Evolutionary conservation across 2,329 filamentous ascomycete genomes (phyloP).

Genomic region (Ophiosphaerella narmari): DNA sequence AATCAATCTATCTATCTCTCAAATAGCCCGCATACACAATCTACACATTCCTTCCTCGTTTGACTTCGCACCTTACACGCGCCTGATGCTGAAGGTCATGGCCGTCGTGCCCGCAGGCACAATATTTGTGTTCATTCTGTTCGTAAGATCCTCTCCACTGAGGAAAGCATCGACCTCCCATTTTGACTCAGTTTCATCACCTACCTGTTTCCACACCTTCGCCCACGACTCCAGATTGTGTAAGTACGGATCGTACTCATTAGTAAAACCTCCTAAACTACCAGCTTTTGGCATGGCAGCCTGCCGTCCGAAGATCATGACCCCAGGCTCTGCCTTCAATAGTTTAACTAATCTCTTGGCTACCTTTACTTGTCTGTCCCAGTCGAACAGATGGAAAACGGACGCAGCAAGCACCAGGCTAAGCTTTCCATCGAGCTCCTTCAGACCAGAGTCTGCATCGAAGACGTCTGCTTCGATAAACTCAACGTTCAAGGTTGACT

Average conservation of each 20-base stretch:
- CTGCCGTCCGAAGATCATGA: constrained; percentile 48
- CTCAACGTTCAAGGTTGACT: constrained; percentile 49
- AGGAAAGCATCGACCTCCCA: constrained; percentile 42
- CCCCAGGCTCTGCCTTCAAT: constrained; percentile 39
- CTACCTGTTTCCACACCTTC: constrained; percentile 47
- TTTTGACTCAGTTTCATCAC: constrained; percentile 42
- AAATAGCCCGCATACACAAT: neutral
- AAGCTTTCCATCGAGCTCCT: constrained; percentile 44
- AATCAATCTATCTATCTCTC: neutral
- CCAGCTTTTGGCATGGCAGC: constrained; percentile 39
- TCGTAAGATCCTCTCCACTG: constrained; percentile 27
- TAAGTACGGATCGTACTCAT: constrained; percentile 32
- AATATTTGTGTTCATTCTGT: constrained; percentile 21
- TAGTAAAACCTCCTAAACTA: constrained; percentile 23
- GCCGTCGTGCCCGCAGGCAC: constrained; percentile 30
- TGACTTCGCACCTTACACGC: constrained; percentile 12
- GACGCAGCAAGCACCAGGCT: constrained; percentile 50
- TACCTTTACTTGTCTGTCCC: constrained; percentile 46
- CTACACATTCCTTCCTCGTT: neutral
- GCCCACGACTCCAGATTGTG: constrained; percentile 46
- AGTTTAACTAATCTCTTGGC: constrained; percentile 39
- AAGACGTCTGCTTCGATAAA: constrained; percentile 60
- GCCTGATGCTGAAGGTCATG: constrained; percentile 33
- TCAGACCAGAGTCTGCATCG: constrained; percentile 34
- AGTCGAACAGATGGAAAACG: constrained; percentile 53